Percentiles rank a stretch among this genome's conserved stretches.
These are phyloP conservation scores for Xylariaceae sp. DNA, from an alignment of 2,329 filamentous ascomycete genomes.

Conservation along the genomic window DNA sequence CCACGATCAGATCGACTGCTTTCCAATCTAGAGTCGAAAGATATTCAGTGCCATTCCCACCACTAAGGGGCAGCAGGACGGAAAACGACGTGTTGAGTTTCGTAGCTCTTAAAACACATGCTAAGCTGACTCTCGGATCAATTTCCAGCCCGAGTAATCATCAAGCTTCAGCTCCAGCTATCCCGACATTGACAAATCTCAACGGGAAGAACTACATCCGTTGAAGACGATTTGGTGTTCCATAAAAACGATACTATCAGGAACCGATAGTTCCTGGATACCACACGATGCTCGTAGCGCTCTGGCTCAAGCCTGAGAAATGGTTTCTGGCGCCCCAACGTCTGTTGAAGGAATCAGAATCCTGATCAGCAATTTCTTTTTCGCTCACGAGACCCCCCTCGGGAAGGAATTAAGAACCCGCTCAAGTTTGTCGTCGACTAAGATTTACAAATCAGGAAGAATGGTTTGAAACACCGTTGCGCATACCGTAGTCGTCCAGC, in stretches of 20 bases:
- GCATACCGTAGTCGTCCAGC: conserved; percentile 11
- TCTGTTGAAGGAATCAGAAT: conserved; percentile 9
- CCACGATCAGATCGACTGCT: no score
- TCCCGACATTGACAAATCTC: not conserved
- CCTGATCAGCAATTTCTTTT: conserved; percentile 2
- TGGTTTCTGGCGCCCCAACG: conserved; percentile 14
- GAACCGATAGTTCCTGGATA: no score
- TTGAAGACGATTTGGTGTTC: not conserved
- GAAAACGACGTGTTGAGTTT: no score
- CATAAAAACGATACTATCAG: not conserved
- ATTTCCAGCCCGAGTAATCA: no score
- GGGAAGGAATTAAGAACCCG: conserved; percentile 3
- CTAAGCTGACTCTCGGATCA: no score
- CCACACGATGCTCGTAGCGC: no score
- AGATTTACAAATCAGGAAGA: conserved; percentile 5
- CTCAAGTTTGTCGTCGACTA: not conserved
- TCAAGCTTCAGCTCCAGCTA: no score
- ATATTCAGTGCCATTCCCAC: no score
- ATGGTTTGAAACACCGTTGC: conserved; percentile 15
- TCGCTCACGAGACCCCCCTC: not conserved
- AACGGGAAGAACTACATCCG: not conserved
- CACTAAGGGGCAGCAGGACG: no score
- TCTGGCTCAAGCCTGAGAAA: conserved; percentile 12
- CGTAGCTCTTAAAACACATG: no score
- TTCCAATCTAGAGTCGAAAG: no score